Evolutionary conservation across 2,329 filamentous ascomycete genomes (phyloP), one percentile per base, ranked within the genome.

Genomic region (Nemania sp.): DNA sequence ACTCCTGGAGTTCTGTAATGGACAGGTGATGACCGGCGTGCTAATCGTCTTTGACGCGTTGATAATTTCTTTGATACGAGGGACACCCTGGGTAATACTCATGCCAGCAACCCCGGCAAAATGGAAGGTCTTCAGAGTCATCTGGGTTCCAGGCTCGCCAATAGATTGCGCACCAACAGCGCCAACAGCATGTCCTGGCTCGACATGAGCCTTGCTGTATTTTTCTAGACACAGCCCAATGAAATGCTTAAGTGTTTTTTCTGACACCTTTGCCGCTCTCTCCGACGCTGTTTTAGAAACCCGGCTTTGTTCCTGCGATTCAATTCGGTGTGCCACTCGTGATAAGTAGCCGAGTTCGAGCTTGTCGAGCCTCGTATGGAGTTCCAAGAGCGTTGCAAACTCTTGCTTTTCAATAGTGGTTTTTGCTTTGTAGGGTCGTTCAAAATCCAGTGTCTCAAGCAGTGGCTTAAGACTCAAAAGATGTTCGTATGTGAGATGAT

Each of bases 31-130:
- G 72, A 99, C 90, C 0, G 95, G 95, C 0, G 95, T 99, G 75
- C 90, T 96, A 76, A 99, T 99, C 51, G 82, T 81, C 74, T 92
- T 96, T 9, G 92, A 97, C 5, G 95, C 95, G 78, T 99, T 99
- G 87, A 99, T 99, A 68, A 99, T 99, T 82, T 99, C 95, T 79
- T 99, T 99, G 81, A 99, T 99, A 88, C 95, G 94, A 1, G 95
- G 95, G 6, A 99, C 95, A 90, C 95, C 95, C 73, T 97, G 92
- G 0, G 95, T 99, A 73, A 99, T 97, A 83, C 92, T 97, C 95
- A 99, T 98, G 75, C 94, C 94, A 45, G 95, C 95, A 65, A 99
- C 95, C 90, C 95, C 95, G 73, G 95, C 95, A 81, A 99, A 99
- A 90, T 98, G 95, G 87, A 98, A 98, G 73, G 95, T 98, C 79